Base-by-base conservation (phyloP, 1,284 basidiomycete species). In the Vanrija pseudolonga region DNA sequence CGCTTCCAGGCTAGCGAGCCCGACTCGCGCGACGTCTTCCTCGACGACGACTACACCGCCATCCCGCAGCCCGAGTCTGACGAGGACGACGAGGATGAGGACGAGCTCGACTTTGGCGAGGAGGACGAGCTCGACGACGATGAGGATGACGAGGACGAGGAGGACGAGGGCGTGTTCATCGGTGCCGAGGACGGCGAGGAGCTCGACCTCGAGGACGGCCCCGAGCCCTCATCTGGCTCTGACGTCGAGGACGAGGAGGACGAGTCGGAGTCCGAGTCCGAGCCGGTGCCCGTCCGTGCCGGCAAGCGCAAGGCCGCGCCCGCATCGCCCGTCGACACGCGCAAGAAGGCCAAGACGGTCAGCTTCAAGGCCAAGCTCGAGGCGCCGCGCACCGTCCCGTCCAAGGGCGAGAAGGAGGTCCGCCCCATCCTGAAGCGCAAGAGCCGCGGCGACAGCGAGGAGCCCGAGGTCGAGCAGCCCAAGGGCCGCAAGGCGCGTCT, bases 1-100 rank as follows among this genome's bases (percentile, higher is more conserved):
- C 83, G 78, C 64, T 74, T 91, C 57, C 71, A 72, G 18, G 56
- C 79, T 3, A 81, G 82, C 6, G 72, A 67, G 45, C 68, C 82
- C 46, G 87, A 90, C 61, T 61, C 62, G 38, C 79, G 88, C 56
- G 79, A 80, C 37, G 63, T 78, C 43, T 74, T 78, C 49, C 71
- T 88, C 55, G 85, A 88, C 41, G 79, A 80, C 50, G 78, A 79
- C 48, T 88, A 84, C 59, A 73, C 66, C 18, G 64, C 58, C 20
- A 56, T 57, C 14, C 57, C 45, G 17, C 37, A 52, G 4, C 58
- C 56, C 6, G 64, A 58, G 20, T 50, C 47, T 17, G 60, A 61
- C 18, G 67, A 69, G 5, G 62, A 53, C 7, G 60, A 62, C 36
- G 63, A 63, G 22, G 69, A 67, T 20, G 68, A 70, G 18, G 68